phyloP scores from a whole-genome alignment of 2,329 filamentous ascomycete genomes.

The Hypoxylon sp. region DNA sequence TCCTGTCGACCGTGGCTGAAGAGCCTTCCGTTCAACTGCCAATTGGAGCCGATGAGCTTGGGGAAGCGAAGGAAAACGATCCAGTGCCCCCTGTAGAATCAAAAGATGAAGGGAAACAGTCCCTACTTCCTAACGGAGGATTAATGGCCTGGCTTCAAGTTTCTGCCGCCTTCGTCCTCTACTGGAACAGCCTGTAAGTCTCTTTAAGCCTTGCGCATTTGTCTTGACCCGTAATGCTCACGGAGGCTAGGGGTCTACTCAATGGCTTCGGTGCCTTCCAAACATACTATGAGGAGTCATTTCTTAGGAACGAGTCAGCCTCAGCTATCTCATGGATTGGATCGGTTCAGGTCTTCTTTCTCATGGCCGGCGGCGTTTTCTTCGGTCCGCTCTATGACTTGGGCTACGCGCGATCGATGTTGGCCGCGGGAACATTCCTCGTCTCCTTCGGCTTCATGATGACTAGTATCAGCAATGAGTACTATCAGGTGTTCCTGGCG shows the following conservation, averaged over 20 bases:
- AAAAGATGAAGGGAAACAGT: conserved; percentile 1
- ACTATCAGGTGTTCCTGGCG: conserved; percentile 14
- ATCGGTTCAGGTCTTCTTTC: conserved; percentile 21
- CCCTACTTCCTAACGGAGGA: conserved; percentile 2
- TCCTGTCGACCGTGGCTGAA: background rate
- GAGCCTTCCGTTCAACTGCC: conserved; percentile 1
- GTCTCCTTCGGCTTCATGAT: conserved; percentile 16
- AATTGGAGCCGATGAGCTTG: background rate
- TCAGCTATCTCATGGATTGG: conserved; percentile 21
- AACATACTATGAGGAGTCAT: conserved; percentile 14
- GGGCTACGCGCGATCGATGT: conserved; percentile 8
- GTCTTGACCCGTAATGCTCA: background rate
- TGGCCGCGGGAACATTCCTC: conserved; percentile 4
- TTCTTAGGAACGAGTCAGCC: background rate
- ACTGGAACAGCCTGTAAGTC: conserved; percentile 18
- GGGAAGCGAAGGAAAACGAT: background rate
- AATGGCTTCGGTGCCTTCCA: conserved; percentile 19
- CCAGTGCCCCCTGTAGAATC: background rate
- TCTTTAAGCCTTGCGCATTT: background rate
- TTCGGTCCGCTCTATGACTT: conserved; percentile 14
- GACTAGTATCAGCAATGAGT: conserved; percentile 13
- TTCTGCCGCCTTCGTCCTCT: conserved; percentile 20
- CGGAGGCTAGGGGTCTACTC: conserved; percentile 4
- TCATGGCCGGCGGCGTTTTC: conserved; percentile 17
- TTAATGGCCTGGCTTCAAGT: conserved; percentile 19